Conservation (phyloP, 2,329 filamentous ascomycete genomes). For the Diplocarpon rosae region DNA sequence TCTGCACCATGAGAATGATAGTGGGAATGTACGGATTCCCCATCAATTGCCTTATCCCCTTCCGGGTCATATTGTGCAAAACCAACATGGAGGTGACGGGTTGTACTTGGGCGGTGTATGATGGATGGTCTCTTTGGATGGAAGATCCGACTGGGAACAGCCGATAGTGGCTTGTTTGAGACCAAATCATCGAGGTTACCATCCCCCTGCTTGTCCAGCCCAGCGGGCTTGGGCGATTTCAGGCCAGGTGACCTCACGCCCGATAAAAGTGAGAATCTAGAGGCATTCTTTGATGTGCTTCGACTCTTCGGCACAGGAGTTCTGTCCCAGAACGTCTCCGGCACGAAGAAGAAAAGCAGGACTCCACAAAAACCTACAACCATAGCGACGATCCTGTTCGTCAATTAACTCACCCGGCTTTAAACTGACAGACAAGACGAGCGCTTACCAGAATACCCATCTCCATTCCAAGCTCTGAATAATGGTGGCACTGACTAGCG, state of each 20-base stretch:
- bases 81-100: constrained; percentile 39
- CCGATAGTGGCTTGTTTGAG: not conserved
- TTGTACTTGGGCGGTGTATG: constrained; percentile 5
- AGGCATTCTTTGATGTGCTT: constrained; percentile 5
- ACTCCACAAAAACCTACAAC: constrained; percentile 59
- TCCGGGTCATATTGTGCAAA: constrained; percentile 34
- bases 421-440: not conserved
- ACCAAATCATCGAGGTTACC: not conserved
- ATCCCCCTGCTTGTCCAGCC: constrained; percentile 1
- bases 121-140: constrained; percentile 6
- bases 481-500: constrained; percentile 74
- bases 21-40: not conserved
- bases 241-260: no score
- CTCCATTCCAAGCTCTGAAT: constrained; percentile 73
- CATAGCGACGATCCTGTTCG: constrained; percentile 64
- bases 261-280: constrained; percentile 15
- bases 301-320: constrained; percentile 41
- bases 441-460: constrained; percentile 72
- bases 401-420: constrained; percentile 16
- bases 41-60: not conserved
- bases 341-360: constrained; percentile 80
- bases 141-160: not conserved
- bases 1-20: not conserved
- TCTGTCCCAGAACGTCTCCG: constrained; percentile 93
- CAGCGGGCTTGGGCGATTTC: constrained; percentile 3